Base-by-base conservation (phyloP, 2,329 filamentous ascomycete species). In the Byssothecium circinans region DNA sequence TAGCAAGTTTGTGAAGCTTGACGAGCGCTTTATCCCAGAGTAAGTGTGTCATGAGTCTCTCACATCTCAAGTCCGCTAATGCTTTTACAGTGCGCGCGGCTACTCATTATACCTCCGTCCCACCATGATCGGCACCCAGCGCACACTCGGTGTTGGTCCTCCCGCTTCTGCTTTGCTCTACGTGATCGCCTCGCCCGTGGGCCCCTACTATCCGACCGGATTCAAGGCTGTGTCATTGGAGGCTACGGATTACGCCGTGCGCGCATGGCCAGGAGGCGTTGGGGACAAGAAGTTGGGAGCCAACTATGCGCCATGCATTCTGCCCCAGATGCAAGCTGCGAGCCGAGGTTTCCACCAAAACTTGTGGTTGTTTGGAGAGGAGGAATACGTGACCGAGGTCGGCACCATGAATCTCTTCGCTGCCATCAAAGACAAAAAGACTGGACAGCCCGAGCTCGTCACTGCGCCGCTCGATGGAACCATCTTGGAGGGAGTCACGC, bases 351-450 rank as follows among this genome's bases (percentile, higher is more conserved):
- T 91, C 81, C 92, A 97, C 76, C 94, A 99, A 78, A 99, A 97
- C 75, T 81, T 99, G 44, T 99, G 94, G 94, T 78, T 99, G 25
- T 99, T 97, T 68, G 91, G 91, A 35, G 86, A 95, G 67, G 90
- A 97, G 73, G 90, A 97, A 72, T 96, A 87, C 66, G 86, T 97
- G 49, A 99, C 94, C 38, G 94, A 99, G 75, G 94, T 96, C 47
- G 94, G 94, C 65, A 97, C 94, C 48, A 99, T 99, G 94, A 99
- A 99, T 76, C 85, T 99, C 70, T 99, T 97, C 66, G 86, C 87
- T 25, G 91, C 88, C 34, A 75, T 97, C 61, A 85, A 84, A 75
- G 85, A 95, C 78, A 89, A 88, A 79, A 81, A 88, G 71, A 94
- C 90, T 11, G 94, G 92, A 7, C 82, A 91, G 75, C 92, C 91